These are phyloP conservation scores for Talaromyces rugulosus DNA, from an alignment of 2,329 filamentous ascomycete species.

Conservation along the genomic window DNA sequence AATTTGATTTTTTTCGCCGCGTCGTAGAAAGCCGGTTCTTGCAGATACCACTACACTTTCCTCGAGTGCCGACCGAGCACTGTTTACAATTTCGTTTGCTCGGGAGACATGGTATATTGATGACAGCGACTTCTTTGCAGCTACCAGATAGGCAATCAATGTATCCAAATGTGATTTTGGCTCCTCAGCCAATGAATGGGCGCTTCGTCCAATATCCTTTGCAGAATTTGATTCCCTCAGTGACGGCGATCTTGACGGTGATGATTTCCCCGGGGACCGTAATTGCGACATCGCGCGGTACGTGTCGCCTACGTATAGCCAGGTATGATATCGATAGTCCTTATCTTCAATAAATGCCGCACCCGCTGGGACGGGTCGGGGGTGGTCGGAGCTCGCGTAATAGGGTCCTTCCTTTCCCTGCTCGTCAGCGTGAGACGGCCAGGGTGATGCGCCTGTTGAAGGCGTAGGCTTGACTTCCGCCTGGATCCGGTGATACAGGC, in stretches of 20 bases:
- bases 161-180: constrained; percentile 57
- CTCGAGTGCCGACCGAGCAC: constrained; percentile 70
- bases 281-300: constrained; percentile 10
- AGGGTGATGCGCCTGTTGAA: constrained; percentile 5
- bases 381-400: neutral
- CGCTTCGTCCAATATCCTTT: neutral
- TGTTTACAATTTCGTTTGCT: constrained; percentile 78
- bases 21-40: constrained; percentile 63
- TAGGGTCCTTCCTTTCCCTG: neutral
- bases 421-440: neutral
- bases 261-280: constrained; percentile 1
- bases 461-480: neutral
- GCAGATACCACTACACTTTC: constrained; percentile 71
- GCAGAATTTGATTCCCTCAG: neutral
- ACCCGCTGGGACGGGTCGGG: neutral
- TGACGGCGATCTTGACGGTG: neutral
- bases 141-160: constrained; percentile 77
- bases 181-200: constrained; percentile 11
- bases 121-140: constrained; percentile 80
- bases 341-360: neutral
- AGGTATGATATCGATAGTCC: neutral
- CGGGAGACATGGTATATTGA: constrained; percentile 79
- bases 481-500: neutral
- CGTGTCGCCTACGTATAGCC: neutral
- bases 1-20: constrained; percentile 53